Conservation (phyloP, 1,284 basidiomycete species). For the Peniophora sp. region DNA sequence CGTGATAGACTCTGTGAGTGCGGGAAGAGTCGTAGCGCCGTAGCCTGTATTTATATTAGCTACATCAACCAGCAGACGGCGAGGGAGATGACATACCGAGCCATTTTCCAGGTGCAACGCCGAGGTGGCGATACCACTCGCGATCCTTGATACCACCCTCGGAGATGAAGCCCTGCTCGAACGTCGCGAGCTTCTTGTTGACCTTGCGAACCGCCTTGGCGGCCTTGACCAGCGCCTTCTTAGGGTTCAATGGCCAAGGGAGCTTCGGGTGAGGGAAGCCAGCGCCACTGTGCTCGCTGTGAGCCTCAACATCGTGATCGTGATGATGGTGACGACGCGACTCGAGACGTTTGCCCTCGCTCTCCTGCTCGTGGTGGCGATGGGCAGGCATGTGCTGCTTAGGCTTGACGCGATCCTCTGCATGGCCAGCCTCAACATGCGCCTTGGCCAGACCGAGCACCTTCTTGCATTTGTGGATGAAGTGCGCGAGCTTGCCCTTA, state of each 20-base stretch:
- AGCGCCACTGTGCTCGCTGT: background rate
- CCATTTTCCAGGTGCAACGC: slow-evolving; percentile 86
- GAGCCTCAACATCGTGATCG: slow-evolving; percentile 6
- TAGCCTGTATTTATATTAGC: slow-evolving; percentile 45
- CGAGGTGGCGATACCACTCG: slow-evolving; percentile 83
- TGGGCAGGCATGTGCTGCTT: background rate
- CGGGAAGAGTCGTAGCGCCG: slow-evolving; percentile 82
- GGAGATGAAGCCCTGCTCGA: slow-evolving; percentile 84
- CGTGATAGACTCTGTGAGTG: slow-evolving; percentile 72
- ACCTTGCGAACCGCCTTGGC: slow-evolving; percentile 53
- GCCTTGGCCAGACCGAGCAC: background rate
- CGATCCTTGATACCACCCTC: slow-evolving; percentile 72
- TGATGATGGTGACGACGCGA: slow-evolving; percentile 7
- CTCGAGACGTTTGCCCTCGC: background rate
- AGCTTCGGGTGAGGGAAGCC: slow-evolving; percentile 4
- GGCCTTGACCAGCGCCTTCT: slow-evolving; percentile 46
- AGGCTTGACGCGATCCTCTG: background rate
- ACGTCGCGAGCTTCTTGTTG: slow-evolving; percentile 67
- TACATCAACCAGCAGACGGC: background rate
- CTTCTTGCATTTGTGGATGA: background rate
- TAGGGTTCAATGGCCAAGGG: slow-evolving; percentile 11
- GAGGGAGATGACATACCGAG: slow-evolving; percentile 45
- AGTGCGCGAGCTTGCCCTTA: background rate
- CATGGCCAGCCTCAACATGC: slow-evolving; percentile 6
- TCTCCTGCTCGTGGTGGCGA: background rate